Conservation (phyloP, 345 rosid species). For the Bruguiera sexangula region DNA sequence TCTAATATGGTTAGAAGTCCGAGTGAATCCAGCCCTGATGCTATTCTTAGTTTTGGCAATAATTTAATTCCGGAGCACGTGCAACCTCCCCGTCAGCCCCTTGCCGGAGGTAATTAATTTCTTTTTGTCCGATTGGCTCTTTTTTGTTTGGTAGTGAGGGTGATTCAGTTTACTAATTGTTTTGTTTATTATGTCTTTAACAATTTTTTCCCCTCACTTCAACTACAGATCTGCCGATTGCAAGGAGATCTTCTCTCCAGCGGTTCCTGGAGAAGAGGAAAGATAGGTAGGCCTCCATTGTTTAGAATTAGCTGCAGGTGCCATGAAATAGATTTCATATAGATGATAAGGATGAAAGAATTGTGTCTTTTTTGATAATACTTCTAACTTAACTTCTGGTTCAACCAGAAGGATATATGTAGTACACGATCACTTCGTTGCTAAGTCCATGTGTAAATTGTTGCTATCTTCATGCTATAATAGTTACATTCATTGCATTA, state of each 20-base stretch:
- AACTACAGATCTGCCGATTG: slow-evolving; percentile 74
- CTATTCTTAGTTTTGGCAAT: slow-evolving; percentile 31
- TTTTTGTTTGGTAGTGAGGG: background rate
- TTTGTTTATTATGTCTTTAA: slow-evolving; percentile 1
- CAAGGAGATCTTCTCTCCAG: slow-evolving; percentile 88
- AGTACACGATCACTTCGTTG: background rate
- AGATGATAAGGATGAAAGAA: background rate
- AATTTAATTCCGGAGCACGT: slow-evolving; percentile 31
- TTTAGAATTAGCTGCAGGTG: background rate
- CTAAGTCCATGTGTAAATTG: background rate
- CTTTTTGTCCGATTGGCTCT: background rate
- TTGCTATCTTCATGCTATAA: background rate
- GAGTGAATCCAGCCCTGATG: slow-evolving; percentile 22
- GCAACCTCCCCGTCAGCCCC: slow-evolving; percentile 35
- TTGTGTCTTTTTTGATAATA: background rate
- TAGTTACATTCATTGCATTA: background rate
- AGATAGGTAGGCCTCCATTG: slow-evolving; percentile 56
- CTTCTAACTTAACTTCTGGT: background rate
- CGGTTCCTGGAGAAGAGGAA: slow-evolving; percentile 90
- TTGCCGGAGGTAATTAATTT: slow-evolving; percentile 47
- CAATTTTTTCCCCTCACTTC: background rate
- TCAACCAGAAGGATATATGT: background rate
- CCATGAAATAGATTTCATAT: background rate
- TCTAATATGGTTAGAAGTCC: slow-evolving; percentile 22
- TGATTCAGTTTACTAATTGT: background rate